Percentiles rank a stretch among this genome's conserved stretches.
Evolutionary conservation across 495 filamentous ascomycete genomes (phyloP).

Genomic region (Friedmanniomyces endolithicus): DNA sequence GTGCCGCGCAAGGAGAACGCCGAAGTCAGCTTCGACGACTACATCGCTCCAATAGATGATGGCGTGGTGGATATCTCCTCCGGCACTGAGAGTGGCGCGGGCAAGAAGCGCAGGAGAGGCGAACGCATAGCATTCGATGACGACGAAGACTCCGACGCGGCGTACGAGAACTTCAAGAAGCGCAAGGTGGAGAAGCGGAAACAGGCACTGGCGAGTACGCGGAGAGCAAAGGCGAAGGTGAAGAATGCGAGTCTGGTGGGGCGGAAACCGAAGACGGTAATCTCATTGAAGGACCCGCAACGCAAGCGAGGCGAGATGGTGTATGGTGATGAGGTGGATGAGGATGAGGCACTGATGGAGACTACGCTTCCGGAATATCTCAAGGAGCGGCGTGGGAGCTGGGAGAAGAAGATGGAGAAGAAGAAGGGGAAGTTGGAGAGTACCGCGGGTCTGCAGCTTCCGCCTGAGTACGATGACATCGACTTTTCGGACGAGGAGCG

Average conservation of each 20-base stretch:
- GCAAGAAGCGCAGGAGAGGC: conserved; percentile 7
- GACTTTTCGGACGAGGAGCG: conserved; percentile 80
- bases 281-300: conserved; percentile 17
- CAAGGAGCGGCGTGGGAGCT: conserved; percentile 38
- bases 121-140: conserved; percentile 21
- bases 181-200: conserved; percentile 46
- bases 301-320: not conserved
- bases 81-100: not conserved
- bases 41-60: conserved; percentile 3
- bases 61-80: conserved; percentile 4
- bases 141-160: conserved; percentile 38
- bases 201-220: conserved; percentile 36
- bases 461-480: conserved; percentile 68
- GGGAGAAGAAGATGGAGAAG: conserved; percentile 36
- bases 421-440: conserved; percentile 42
- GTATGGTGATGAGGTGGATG: conserved; percentile 29
- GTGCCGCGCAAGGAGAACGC: not conserved
- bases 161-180: conserved; percentile 48
- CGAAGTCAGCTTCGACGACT: conserved; percentile 12
- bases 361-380: conserved; percentile 47
- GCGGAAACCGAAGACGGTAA: conserved; percentile 24
- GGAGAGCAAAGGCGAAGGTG: conserved; percentile 34
- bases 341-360: conserved; percentile 44
- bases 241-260: conserved; percentile 30
- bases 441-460: conserved; percentile 59